Evolutionary conservation across 768 basidiomycete genomes (phyloP), one percentile per base, ranked within the genome.

Genomic region (Pleurotus platypus): DNA sequence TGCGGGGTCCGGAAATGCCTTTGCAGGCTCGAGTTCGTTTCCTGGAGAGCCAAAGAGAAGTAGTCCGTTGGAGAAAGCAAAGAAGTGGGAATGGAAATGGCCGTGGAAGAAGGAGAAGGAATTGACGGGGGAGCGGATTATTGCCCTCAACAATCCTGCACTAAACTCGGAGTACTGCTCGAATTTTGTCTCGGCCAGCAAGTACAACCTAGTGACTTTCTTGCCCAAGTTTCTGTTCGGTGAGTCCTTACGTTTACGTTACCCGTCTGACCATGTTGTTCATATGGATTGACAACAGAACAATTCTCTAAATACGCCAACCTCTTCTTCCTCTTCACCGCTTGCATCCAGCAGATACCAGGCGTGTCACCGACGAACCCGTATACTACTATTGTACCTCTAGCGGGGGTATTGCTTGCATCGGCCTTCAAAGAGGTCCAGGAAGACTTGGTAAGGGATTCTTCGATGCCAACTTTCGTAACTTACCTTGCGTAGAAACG

Each of bases 261-360:
- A 30, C 8, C 11, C 9, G 30, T 35, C 30, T 2, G 30, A 35
- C 30, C 30, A 11, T 35, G 30, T 35, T 35, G 30, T 35, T 35
- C 30, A 35, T 35, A 35, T 3, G 11, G 8, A 35, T 35, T 11
- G 30, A 4, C 26, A 49, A 5, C 72, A 96, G 95, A 96, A 69
- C 94, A 98, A 84, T 97, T 98, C 78, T 94, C 92, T 45, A 93
- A 97, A 83, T 98, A 98, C 69, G 96, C 97, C 63, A 98, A 99
- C 69, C 53, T 98, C 59, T 99, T 99, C 79, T 99, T 99, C 80
- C 78, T 99, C 58, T 98, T 99, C 77, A 98, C 96, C 27, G 93
- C 93, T 16, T 87, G 82, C 72, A 98, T 98, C 49, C 96, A 98
- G 67, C 97, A 99, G 75, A 94, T 99, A 62, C 97, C 97, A 13